These are phyloP conservation scores for Colletotrichum echinochloae DNA, from an alignment of 2,329 filamentous ascomycete species.

Conservation along the genomic window DNA sequence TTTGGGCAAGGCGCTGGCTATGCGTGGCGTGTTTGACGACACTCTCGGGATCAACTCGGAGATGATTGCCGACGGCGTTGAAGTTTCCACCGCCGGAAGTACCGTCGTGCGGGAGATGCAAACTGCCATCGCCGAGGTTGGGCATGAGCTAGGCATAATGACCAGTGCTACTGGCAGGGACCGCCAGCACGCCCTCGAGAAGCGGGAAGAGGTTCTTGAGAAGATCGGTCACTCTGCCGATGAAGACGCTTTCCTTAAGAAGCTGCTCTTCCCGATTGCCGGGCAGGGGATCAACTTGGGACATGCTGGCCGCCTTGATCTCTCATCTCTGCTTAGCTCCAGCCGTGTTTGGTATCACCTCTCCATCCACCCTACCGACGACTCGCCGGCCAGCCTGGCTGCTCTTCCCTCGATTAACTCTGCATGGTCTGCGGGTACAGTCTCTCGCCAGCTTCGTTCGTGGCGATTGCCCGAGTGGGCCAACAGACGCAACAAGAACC, in stretches of 20 bases:
- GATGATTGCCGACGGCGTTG: slow-evolving; percentile 95
- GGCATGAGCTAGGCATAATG: slow-evolving; percentile 82
- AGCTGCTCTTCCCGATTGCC: slow-evolving; percentile 81
- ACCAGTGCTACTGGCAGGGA: slow-evolving; percentile 76
- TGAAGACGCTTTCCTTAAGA: slow-evolving; percentile 83
- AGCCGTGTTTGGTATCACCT: slow-evolving; percentile 97
- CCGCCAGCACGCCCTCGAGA: slow-evolving; percentile 82
- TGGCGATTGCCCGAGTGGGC: slow-evolving; percentile 98
- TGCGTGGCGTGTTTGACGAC: slow-evolving; percentile 94
- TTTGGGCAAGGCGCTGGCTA: slow-evolving; percentile 87
- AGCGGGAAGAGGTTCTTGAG: slow-evolving; percentile 84
- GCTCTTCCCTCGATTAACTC: slow-evolving; percentile 78
- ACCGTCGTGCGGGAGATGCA: slow-evolving; percentile 91
- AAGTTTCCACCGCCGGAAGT: slow-evolving; percentile 78
- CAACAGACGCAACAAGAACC: slow-evolving; percentile 87
- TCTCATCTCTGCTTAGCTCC: slow-evolving; percentile 78
- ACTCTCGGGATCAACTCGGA: slow-evolving; percentile 92
- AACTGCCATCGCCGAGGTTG: slow-evolving; percentile 80
- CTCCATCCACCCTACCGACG: slow-evolving; percentile 90
- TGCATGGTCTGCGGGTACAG: slow-evolving; percentile 91
- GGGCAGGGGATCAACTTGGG: slow-evolving; percentile 86
- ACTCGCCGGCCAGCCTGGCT: slow-evolving; percentile 80
- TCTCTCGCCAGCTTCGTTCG: slow-evolving; percentile 91
- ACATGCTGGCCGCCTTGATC: slow-evolving; percentile 81
- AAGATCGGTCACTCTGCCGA: slow-evolving; percentile 87